Conservation (phyloP, 2,329 filamentous ascomycete species). For the Sphaerostilbella broomeana region DNA sequence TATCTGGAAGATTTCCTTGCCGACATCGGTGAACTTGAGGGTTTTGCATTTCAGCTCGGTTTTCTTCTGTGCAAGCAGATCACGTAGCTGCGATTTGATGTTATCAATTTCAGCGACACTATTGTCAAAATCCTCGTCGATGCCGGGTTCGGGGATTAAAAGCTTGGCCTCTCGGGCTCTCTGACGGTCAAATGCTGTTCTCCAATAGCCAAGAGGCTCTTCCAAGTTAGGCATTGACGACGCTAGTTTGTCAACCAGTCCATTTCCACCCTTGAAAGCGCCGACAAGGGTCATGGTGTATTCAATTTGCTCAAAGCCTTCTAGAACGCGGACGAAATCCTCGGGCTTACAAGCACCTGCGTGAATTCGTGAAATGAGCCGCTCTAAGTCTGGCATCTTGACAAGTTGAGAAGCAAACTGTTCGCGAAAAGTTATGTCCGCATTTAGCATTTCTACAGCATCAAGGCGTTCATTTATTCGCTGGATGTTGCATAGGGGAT, state of each 20-base stretch:
- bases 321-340: slow-evolving; percentile 87
- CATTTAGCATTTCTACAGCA: slow-evolving; percentile 87
- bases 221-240: slow-evolving; percentile 78
- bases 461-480: slow-evolving; percentile 93
- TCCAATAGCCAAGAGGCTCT: slow-evolving; percentile 74
- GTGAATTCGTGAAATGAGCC: slow-evolving; percentile 89
- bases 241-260: slow-evolving; percentile 78
- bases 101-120: slow-evolving; percentile 71
- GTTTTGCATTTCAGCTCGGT: slow-evolving; percentile 66
- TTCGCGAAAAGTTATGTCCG: slow-evolving; percentile 72
- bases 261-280: slow-evolving; percentile 67
- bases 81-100: slow-evolving; percentile 66
- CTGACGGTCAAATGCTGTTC: slow-evolving; percentile 78
- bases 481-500: slow-evolving; percentile 77
- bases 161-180: slow-evolving; percentile 74
- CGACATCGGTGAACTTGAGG: slow-evolving; percentile 74
- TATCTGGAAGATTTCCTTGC: slow-evolving; percentile 95
- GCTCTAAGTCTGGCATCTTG: slow-evolving; percentile 89
- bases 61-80: slow-evolving; percentile 64
- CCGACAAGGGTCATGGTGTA: slow-evolving; percentile 80
- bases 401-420: slow-evolving; percentile 82
- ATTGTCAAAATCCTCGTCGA: slow-evolving; percentile 86
- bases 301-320: slow-evolving; percentile 96
- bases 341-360: slow-evolving; percentile 83
- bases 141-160: slow-evolving; percentile 76